Evolutionary conservation across 2,329 filamentous ascomycete genomes (phyloP), one percentile per base, ranked within the genome.

Genomic region (Lasiodiplodia citricola): DNA sequence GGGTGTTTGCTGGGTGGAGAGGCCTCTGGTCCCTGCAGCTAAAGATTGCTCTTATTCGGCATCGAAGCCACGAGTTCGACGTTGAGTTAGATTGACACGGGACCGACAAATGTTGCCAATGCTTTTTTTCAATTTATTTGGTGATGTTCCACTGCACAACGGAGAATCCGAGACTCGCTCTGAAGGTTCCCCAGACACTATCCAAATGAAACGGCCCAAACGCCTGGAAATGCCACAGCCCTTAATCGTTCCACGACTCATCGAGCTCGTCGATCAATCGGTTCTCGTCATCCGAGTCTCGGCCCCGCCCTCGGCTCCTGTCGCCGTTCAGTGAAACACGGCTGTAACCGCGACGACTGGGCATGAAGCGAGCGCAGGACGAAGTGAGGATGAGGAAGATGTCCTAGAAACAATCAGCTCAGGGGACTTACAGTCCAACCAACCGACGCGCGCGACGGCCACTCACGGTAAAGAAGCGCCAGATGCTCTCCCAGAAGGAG

Each of bases 181-280:
- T 60, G 38, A 13, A 4, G 16, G 28, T 60, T 37, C n/a, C 28
- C 50, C 41, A 56, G 44, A 66, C 16, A 28, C 63, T 51, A 67
- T 67, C 54, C 65, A 58, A 67, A 50, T 51, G 37, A 52, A 38
- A 58, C 41, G 65, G 25, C 14, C 52, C 60, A 68, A 65, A 68
- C 60, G 51, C 67, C 67, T 44, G 52, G 44, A 21, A 14, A 58
- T 54, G 63, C 50, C 31, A 16, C 31, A 56, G 41, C n/a, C 31
- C 51, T 77, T 70, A 86, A 72, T 97, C 94, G 74, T 97, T 94
- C 95, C 95, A 98, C 78, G 97, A 94, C 79, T 98, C 95, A 75
- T 98, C 96, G 70, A 97, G 85, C 80, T 97, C 93, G 79, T 98
- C 95, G 78, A 99, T 98, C 74, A 98, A 82, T 71, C 94, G 85